phyloP scores from a whole-genome alignment of 2,329 filamentous ascomycete species.

The Bipolaris bicolor region DNA sequence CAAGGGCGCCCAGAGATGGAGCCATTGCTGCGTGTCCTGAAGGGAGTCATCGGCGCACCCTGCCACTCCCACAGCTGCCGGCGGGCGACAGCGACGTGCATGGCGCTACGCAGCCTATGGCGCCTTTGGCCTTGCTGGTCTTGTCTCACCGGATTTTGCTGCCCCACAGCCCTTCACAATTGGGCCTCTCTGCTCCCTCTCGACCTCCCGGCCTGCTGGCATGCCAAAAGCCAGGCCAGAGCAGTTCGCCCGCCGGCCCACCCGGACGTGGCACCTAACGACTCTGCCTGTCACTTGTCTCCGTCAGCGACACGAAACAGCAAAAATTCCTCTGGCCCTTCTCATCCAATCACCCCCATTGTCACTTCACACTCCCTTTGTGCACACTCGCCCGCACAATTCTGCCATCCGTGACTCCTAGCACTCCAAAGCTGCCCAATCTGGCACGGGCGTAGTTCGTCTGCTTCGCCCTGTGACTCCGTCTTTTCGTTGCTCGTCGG shows the following conservation, averaged over 20 bases:
- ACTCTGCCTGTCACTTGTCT: constrained; percentile 2
- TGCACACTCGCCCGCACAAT: constrained; percentile 5
- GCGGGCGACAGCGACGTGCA: constrained; percentile 26
- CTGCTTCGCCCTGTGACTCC: constrained; percentile 29
- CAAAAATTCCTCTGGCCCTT: not conserved
- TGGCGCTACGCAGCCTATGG: constrained; percentile 26
- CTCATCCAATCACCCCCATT: not conserved
- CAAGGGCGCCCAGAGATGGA: constrained; percentile 9
- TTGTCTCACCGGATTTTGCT: constrained; percentile 42
- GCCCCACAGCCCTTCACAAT: constrained; percentile 30
- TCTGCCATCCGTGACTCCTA: constrained; percentile 24
- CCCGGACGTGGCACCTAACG: constrained; percentile 26
- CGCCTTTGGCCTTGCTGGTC: constrained; percentile 32
- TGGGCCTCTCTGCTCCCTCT: constrained; percentile 9
- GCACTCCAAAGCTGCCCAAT: constrained; percentile 3
- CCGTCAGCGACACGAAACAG: constrained; percentile 2
- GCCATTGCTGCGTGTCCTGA: constrained; percentile 14
- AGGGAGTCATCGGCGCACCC: constrained; percentile 29
- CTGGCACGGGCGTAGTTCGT: constrained; percentile 8
- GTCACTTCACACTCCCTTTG: not conserved
- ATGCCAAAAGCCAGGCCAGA: constrained; percentile 6
- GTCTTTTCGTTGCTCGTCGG: constrained; percentile 19
- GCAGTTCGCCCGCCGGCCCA: constrained; percentile 34
- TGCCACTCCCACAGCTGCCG: constrained; percentile 22
- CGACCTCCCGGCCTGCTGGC: constrained; percentile 14